Evolutionary conservation across 106 monocot species (phyloP).

Genomic region (Dioscorea alata): DNA sequence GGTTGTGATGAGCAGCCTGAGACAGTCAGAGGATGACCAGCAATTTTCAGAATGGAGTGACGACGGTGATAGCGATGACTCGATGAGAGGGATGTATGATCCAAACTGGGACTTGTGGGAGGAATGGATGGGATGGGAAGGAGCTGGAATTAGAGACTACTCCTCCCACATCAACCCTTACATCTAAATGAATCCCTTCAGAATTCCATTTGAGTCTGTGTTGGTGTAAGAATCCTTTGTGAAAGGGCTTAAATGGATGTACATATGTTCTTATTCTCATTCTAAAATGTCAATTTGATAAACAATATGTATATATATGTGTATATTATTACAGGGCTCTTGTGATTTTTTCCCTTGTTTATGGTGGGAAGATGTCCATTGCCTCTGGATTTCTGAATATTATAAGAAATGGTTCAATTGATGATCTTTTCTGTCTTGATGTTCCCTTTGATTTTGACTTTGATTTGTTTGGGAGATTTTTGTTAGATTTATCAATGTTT

Average conservation of each 20-base stretch:
- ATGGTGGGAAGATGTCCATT: slow-evolving; percentile 1
- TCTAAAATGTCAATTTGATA: background rate
- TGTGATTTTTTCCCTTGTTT: background rate
- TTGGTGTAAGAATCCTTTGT: background rate
- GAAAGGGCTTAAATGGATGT: background rate
- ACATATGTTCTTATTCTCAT: background rate
- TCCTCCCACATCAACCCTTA: slow-evolving; percentile 69
- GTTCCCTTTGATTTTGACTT: no score
- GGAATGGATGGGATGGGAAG: slow-evolving; percentile 96
- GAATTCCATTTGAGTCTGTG: background rate
- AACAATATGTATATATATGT: background rate
- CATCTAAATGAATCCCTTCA: slow-evolving; percentile 22
- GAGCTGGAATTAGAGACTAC: slow-evolving; percentile 65
- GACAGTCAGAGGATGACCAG: slow-evolving; percentile 25
- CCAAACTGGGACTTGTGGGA: slow-evolving; percentile 65
- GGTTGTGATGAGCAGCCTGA: slow-evolving; percentile 63
- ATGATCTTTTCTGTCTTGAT: no score
- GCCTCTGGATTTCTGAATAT: background rate
- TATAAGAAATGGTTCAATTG: no score
- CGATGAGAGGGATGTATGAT: slow-evolving; percentile 49
- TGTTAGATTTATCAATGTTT: no score
- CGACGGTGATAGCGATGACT: slow-evolving; percentile 20
- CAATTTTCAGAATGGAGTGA: slow-evolving; percentile 14
- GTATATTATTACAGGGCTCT: background rate
- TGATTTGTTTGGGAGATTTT: no score